phyloP scores from a whole-genome alignment of 768 basidiomycete genomes.

The Obba rivulosa region DNA sequence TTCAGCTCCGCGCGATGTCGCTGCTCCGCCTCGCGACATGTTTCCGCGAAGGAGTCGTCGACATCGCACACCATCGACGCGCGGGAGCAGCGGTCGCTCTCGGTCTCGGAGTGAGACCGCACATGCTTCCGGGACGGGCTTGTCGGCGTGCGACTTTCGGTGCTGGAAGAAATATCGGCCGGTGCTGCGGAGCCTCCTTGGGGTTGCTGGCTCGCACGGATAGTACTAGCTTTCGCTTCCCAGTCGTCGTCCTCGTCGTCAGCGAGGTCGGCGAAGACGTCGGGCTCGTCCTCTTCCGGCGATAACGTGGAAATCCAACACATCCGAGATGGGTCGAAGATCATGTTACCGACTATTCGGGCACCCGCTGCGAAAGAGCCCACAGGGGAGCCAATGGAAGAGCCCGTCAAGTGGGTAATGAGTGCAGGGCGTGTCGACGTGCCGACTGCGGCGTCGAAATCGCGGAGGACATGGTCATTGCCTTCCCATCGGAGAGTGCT shows the following conservation, averaged over 20 bases:
- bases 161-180: slow-evolving; percentile 26
- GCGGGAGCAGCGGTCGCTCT: slow-evolving; percentile 74
- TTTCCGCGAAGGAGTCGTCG: slow-evolving; percentile 66
- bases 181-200: slow-evolving; percentile 18
- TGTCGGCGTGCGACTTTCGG: slow-evolving; percentile 27
- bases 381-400: slow-evolving; percentile 77
- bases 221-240: slow-evolving; percentile 75
- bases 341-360: slow-evolving; percentile 95
- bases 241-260: slow-evolving; percentile 84
- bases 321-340: slow-evolving; percentile 92
- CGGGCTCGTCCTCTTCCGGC: slow-evolving; percentile 89
- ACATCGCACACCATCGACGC: slow-evolving; percentile 76
- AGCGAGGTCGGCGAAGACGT: slow-evolving; percentile 89
- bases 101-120: slow-evolving; percentile 68
- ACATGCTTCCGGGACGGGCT: slow-evolving; percentile 60
- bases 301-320: slow-evolving; percentile 87
- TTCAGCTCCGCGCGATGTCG: slow-evolving; percentile 82
- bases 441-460: slow-evolving; percentile 78
- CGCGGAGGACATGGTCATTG: slow-evolving; percentile 86
- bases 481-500: slow-evolving; percentile 90
- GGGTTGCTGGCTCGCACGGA: slow-evolving; percentile 52
- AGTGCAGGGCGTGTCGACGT: slow-evolving; percentile 90
- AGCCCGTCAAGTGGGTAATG: slow-evolving; percentile 89
- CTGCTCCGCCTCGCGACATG: slow-evolving; percentile 72
- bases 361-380: slow-evolving; percentile 72